Conservation (phyloP, 2,329 filamentous ascomycete species). For the Diaporthe batatas region DNA sequence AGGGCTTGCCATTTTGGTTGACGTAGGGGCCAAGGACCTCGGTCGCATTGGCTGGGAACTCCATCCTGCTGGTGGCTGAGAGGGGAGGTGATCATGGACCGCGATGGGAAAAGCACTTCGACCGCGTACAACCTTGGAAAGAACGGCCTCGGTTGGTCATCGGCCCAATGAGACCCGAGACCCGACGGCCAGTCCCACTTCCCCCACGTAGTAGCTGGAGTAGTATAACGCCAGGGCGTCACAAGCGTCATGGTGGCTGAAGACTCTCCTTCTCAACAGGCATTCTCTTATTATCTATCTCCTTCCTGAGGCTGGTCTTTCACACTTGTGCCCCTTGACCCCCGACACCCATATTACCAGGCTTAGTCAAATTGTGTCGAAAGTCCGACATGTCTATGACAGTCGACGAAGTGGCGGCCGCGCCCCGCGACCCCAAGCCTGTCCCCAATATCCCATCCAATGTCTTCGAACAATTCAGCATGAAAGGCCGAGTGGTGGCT, state of each 20-base stretch:
- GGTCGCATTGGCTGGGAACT: constrained; percentile 50
- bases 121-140: background rate
- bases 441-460: constrained; percentile 56
- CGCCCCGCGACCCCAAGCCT: constrained; percentile 54
- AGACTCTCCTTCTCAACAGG: background rate
- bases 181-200: constrained; percentile 10
- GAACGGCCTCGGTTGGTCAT: constrained; percentile 15
- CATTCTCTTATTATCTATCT: background rate
- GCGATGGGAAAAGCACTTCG: background rate
- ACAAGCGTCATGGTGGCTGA: background rate
- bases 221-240: too few relatives aligned
- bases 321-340: background rate
- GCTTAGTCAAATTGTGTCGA: background rate
- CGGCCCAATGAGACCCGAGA: constrained; percentile 20
- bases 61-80: background rate
- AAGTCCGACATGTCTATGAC: constrained; percentile 55
- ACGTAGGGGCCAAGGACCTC: constrained; percentile 58
- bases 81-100: background rate
- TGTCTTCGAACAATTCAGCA: constrained; percentile 59
- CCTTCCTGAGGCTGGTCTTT: background rate
- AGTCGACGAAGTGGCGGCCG: constrained; percentile 48
- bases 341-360: too few relatives aligned
- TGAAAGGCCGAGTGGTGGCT: constrained; percentile 58
- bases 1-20: constrained; percentile 42
- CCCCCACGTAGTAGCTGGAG: background rate